Evolutionary conservation across 805 yeast species (phyloP).

Genomic region (Wickerhamiella hasegawae): DNA sequence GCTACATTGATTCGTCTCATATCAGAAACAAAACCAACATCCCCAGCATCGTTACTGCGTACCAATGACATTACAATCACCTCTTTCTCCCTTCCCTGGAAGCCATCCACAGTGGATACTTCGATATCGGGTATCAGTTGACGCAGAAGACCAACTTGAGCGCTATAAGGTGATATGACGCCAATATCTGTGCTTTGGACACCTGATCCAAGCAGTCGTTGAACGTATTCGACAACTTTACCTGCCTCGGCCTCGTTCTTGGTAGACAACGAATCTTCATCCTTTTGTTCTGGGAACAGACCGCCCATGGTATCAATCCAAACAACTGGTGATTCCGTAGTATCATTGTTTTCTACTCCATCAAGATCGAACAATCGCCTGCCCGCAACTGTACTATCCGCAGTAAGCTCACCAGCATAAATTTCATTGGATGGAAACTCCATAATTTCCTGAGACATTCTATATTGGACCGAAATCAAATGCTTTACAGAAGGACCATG

Average conservation of each 20-base stretch:
- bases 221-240: constrained; percentile 43
- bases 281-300: constrained; percentile 48
- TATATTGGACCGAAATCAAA: constrained; percentile 61
- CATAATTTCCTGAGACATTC: constrained; percentile 76
- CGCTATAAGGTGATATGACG: constrained; percentile 76
- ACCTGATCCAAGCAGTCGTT: constrained; percentile 34
- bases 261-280: constrained; percentile 24
- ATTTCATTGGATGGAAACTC: constrained; percentile 52
- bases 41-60: constrained; percentile 52
- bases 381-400: constrained; percentile 41
- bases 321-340: constrained; percentile 38
- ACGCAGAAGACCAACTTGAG: constrained; percentile 54
- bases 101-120: constrained; percentile 85
- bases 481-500: constrained; percentile 34
- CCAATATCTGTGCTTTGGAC: constrained; percentile 51
- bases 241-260: constrained; percentile 63
- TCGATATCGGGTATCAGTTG: constrained; percentile 35
- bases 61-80: constrained; percentile 68
- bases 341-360: constrained; percentile 32
- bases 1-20: constrained; percentile 79
- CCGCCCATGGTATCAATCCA: constrained; percentile 96
- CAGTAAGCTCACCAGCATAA: constrained; percentile 46
- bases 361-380: constrained; percentile 42
- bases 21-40: constrained; percentile 73
- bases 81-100: constrained; percentile 92